Conservation (phyloP, 257 asterid species). For the Datura wrightii region DNA sequence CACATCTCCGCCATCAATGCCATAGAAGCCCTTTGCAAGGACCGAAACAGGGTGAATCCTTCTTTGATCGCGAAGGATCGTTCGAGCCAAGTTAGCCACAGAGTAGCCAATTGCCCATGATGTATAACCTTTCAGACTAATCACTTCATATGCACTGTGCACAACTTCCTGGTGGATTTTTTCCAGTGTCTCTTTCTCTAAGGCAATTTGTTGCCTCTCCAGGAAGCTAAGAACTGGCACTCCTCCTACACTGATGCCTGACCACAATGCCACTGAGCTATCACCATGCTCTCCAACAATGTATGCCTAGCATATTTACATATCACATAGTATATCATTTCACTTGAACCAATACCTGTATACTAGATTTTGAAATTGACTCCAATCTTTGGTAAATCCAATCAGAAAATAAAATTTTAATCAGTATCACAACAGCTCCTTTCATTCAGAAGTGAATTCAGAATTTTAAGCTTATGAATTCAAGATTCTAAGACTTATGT, state of each 20-base stretch:
- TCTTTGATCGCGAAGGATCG: conserved; percentile 78
- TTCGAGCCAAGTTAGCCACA: conserved; percentile 74
- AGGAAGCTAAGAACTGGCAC: conserved; percentile 73
- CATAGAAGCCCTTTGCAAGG: conserved; percentile 76
- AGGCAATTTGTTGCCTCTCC: conserved; percentile 69
- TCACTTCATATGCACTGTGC: conserved; percentile 82
- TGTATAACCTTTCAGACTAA: conserved; percentile 83
- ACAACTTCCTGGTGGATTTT: conserved; percentile 75
- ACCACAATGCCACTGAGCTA: conserved; percentile 92
- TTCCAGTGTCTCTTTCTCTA: conserved; percentile 72
- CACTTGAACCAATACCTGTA: not conserved
- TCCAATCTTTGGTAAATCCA: not conserved
- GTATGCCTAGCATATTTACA: conserved; percentile 59
- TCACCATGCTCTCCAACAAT: conserved; percentile 94
- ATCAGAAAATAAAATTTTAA: not conserved
- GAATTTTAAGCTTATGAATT: too few species aligned
- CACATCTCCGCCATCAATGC: conserved; percentile 67
- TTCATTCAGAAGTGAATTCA: too few species aligned
- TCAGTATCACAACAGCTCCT: not conserved
- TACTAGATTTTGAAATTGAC: not conserved
- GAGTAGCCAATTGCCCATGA: conserved; percentile 98
- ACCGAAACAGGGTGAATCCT: conserved; percentile 82
- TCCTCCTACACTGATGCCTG: conserved; percentile 91
- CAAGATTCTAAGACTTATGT: too few species aligned
- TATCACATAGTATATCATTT: not conserved